Conservation (phyloP, 2,329 filamentous ascomycete genomes). For the Aspergillus luchuensis region DNA sequence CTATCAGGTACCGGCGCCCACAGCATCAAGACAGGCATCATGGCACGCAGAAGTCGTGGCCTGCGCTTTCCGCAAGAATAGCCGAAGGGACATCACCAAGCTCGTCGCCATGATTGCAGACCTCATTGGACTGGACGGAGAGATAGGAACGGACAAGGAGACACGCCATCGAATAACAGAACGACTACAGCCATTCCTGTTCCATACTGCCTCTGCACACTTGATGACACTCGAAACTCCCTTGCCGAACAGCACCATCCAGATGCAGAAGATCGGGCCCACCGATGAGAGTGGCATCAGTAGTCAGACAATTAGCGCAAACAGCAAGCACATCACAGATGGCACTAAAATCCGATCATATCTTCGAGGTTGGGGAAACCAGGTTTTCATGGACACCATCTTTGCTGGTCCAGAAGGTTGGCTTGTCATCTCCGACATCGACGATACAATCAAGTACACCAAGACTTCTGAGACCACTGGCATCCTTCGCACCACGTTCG, state of each 20-base stretch:
- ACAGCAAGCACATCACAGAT: conserved; percentile 46
- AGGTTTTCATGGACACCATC: conserved; percentile 67
- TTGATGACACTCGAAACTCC: conserved; percentile 66
- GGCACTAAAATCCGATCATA: conserved; percentile 51
- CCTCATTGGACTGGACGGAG: conserved; percentile 66
- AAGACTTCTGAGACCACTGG: conserved; percentile 77
- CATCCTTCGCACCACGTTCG: conserved; percentile 81
- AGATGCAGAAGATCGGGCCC: conserved; percentile 63
- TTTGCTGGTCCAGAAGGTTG: conserved; percentile 78
- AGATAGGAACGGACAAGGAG: conserved; percentile 47
- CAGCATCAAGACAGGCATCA: conserved; percentile 37
- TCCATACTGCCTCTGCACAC: conserved; percentile 71
- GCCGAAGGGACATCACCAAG: conserved; percentile 66
- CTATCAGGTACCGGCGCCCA: conserved; percentile 54
- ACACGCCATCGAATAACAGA: conserved; percentile 66
- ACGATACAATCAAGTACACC: conserved; percentile 94
- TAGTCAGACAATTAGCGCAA: conserved; percentile 61
- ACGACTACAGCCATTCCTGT: conserved; percentile 67
- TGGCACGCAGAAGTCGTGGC: conserved; percentile 86
- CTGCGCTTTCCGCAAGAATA: conserved; percentile 75
- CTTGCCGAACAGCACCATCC: conserved; percentile 48
- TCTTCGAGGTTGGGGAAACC: conserved; percentile 28
- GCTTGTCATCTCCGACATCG: conserved; percentile 85
- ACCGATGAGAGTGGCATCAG: conserved; percentile 73
- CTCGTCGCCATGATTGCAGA: conserved; percentile 71